phyloP scores from a whole-genome alignment of 805 yeast genomes.

The Jamesozyma hellenica region DNA sequence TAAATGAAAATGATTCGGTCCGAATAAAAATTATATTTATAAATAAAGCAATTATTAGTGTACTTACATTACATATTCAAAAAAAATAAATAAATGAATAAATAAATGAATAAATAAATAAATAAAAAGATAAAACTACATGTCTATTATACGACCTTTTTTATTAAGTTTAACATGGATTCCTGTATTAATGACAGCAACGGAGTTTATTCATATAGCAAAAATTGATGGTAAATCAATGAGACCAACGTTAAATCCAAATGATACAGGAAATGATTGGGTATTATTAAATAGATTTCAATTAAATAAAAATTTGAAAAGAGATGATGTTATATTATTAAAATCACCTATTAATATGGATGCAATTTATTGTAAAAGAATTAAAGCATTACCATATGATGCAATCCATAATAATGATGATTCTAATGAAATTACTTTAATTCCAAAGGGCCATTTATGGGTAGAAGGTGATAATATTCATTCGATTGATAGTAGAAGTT shows the following conservation, averaged over 20 bases:
- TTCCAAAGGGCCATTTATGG: conserved; percentile 84
- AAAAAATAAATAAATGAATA: too few species aligned
- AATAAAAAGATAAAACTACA: too few species aligned
- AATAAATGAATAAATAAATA: too few species aligned
- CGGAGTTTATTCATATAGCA: conserved; percentile 64
- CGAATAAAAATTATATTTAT: too few species aligned
- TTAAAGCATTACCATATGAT: conserved; percentile 70
- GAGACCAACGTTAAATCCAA: conserved; percentile 83
- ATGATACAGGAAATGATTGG: conserved; percentile 42
- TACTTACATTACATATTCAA: too few species aligned
- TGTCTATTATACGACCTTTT: background rate
- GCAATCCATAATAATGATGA: conserved; percentile 7
- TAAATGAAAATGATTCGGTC: too few species aligned
- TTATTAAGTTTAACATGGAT: conserved; percentile 49
- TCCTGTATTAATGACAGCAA: conserved; percentile 62
- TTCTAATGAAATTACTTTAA: conserved; percentile 30
- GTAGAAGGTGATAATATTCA: conserved; percentile 88
- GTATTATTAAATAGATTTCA: conserved; percentile 37
- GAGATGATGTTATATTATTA: conserved; percentile 68
- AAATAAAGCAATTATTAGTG: too few species aligned
- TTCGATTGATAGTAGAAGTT: conserved; percentile 75
- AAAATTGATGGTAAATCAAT: conserved; percentile 73
- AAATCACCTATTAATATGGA: conserved; percentile 77
- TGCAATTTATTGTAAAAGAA: conserved; percentile 65
- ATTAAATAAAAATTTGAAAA: conserved; percentile 10